Base-by-base conservation (phyloP, 2,329 filamentous ascomycete genomes). In the Aquanectria penicillioides region DNA sequence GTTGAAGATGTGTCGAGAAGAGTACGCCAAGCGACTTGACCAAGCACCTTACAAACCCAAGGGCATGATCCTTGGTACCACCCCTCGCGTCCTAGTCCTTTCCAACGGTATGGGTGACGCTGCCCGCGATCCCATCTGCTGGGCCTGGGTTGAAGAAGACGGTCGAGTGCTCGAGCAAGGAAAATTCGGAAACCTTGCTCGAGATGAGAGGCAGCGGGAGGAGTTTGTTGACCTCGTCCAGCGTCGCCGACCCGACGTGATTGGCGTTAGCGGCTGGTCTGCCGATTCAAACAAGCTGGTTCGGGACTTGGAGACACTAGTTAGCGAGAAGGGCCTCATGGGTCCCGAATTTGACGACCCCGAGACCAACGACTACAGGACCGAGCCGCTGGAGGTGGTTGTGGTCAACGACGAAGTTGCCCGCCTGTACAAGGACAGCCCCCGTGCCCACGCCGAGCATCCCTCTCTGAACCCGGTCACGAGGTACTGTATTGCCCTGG, bases 361-460 rank as follows among this genome's bases (percentile, higher is more conserved):
- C 2, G 91, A 94, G n/a, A 87, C 86, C 23, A 87, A 87, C 54
- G 89, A 93, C 61, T 90, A 91, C 63, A 85, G 89, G 56, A 91
- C 83, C 57, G 93, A 97, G 70, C 86, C 87, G 10, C 82, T 99
- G 25, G 94, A 98, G 58, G 90, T 98, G 9, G 83, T 98, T 25
- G 87, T 97, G 52, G 91, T 97, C 62, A 97, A 98, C 68, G 95
- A 99, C 69, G 95, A 99, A 77, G 93, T 97, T 46, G 95, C 95
- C n/a, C 88, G 95, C 38, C 85, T 98, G 4, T 99, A 97, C 79
- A 94, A 97, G 76, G 92, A 93, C 69, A 97, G 93, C 73, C 86
- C 89, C 12, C 88, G 94, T 36, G 94, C 91, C 10, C 81, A 86
- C 44, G 80, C 85, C 10, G 94, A 98, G 63, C 92, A 97, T 71